phyloP scores from a whole-genome alignment of 2,329 filamentous ascomycete genomes.

The Scedosporium dehoogii region DNA sequence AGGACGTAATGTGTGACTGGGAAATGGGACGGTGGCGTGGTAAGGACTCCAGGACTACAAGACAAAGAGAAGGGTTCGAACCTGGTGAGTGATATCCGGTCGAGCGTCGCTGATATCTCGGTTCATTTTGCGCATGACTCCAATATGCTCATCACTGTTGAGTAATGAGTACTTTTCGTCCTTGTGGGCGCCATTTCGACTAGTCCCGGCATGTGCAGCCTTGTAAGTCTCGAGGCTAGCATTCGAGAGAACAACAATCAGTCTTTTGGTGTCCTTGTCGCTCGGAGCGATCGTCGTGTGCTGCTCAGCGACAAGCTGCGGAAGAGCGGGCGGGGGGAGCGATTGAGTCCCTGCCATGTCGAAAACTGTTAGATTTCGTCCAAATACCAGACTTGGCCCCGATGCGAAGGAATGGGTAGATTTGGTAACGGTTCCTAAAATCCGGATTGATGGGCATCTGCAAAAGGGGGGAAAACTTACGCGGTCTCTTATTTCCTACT shows the following conservation, averaged over 20 bases:
- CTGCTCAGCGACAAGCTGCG: constrained; percentile 88
- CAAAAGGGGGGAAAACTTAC: constrained; percentile 20
- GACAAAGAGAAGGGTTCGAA: constrained; percentile 31
- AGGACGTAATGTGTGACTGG: background rate
- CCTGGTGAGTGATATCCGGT: constrained; percentile 98
- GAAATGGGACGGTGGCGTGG: background rate
- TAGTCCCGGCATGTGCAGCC: constrained; percentile 63
- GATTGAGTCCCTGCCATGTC: constrained; percentile 71
- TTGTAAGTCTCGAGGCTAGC: constrained; percentile 97
- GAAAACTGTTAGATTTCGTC: background rate
- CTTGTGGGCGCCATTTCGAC: constrained; percentile 52
- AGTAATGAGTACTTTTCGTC: constrained; percentile 96
- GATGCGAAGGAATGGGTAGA: background rate
- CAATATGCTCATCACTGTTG: constrained; percentile 98
- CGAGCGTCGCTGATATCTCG: constrained; percentile 95
- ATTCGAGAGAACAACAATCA: constrained; percentile 95
- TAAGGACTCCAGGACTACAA: too few species aligned
- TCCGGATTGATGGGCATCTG: background rate
- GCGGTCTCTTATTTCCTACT: constrained; percentile 31
- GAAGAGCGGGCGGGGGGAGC: constrained; percentile 80
- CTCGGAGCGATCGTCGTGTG: constrained; percentile 70
- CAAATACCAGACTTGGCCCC: background rate
- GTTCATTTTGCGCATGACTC: constrained; percentile 99
- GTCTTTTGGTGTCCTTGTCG: constrained; percentile 82
- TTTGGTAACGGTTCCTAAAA: too few species aligned